These are phyloP conservation scores for Penicillium psychrofluorescens DNA, from an alignment of 495 filamentous ascomycete species.

Conservation along the genomic window DNA sequence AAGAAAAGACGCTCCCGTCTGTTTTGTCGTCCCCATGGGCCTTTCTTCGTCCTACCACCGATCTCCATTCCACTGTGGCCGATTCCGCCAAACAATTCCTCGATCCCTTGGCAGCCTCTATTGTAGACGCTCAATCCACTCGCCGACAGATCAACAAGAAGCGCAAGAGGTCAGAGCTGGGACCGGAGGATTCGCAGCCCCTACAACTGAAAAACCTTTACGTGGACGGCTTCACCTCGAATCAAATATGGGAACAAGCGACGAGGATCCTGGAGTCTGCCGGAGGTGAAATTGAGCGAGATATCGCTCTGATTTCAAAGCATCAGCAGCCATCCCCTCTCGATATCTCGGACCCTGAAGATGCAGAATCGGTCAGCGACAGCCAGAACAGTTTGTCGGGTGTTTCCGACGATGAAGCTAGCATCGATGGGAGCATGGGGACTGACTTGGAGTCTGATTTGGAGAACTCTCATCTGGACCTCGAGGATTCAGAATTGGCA, in stretches of 20 bases:
- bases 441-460: slow-evolving; percentile 21
- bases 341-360: slow-evolving; percentile 23
- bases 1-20: slow-evolving; percentile 12
- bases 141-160: slow-evolving; percentile 55
- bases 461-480: slow-evolving; percentile 1
- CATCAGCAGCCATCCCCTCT: not conserved
- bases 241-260: slow-evolving; percentile 93
- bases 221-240: slow-evolving; percentile 77
- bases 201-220: slow-evolving; percentile 73
- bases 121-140: slow-evolving; percentile 57
- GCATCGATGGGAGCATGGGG: slow-evolving; percentile 22
- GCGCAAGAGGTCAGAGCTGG: slow-evolving; percentile 50
- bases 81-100: slow-evolving; percentile 67
- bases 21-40: slow-evolving; percentile 28
- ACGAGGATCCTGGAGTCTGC: slow-evolving; percentile 53
- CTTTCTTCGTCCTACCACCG: slow-evolving; percentile 62
- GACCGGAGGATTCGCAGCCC: slow-evolving; percentile 33
- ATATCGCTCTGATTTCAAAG: slow-evolving; percentile 15
- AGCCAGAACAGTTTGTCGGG: slow-evolving; percentile 25
- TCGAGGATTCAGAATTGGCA: slow-evolving; percentile 8
- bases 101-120: slow-evolving; percentile 63
- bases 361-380: slow-evolving; percentile 28
- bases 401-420: slow-evolving; percentile 27
- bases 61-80: slow-evolving; percentile 57
- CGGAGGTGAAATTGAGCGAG: slow-evolving; percentile 25